Evolutionary conservation across 139 green algal species (phyloP).

Genomic region (Micractinium conductrix): DNA sequence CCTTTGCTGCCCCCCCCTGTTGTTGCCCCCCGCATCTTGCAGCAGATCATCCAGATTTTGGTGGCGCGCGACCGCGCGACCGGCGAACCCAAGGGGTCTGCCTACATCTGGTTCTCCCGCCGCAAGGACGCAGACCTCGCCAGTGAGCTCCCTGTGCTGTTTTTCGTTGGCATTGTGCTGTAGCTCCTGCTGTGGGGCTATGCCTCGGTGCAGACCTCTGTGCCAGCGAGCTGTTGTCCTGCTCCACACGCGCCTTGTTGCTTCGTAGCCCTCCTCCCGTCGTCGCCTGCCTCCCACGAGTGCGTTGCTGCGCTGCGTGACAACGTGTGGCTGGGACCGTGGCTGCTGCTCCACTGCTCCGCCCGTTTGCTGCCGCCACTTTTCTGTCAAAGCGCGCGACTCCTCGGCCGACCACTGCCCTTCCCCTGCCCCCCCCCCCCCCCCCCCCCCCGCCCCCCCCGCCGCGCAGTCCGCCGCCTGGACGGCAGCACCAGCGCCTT

Average conservation of each 20-base stretch:
- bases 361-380: neutral
- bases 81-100: slow-evolving; percentile 15
- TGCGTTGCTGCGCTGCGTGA: too few relatives aligned
- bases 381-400: neutral
- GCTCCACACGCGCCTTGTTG: too few relatives aligned
- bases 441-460: neutral
- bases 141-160: neutral
- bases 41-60: slow-evolving; percentile 27
- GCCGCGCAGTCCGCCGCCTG: neutral
- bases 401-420: too few relatives aligned
- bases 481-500: slow-evolving; percentile 2
- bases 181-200: too few relatives aligned
- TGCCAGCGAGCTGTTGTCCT: too few relatives aligned
- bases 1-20: neutral
- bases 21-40: neutral
- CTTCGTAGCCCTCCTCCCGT: too few relatives aligned
- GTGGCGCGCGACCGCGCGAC: slow-evolving; percentile 17
- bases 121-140: slow-evolving; percentile 17
- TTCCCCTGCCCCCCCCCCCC: too few relatives aligned
- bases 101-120: slow-evolving; percentile 27
- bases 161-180: too few relatives aligned
- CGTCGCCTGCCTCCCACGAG: too few relatives aligned
- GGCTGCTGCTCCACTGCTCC: neutral
- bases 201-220: too few relatives aligned
- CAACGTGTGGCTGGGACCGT: neutral